phyloP scores from a whole-genome alignment of 257 asterid species.

The Ligustrum vulgare region DNA sequence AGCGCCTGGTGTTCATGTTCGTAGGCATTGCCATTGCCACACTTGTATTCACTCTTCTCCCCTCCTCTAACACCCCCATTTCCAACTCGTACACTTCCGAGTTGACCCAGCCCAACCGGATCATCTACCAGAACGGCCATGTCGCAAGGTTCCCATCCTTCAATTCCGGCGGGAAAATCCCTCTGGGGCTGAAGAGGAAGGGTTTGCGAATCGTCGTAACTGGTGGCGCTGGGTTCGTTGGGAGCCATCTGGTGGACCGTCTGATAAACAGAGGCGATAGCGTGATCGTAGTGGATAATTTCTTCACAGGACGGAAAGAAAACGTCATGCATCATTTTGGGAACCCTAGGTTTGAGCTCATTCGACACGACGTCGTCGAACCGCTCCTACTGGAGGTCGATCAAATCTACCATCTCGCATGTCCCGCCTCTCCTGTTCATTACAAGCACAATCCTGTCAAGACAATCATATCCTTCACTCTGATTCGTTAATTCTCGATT shows the following conservation, averaged over 20 bases:
- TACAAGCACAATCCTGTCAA: constrained; percentile 97
- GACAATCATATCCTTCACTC: constrained; percentile 81
- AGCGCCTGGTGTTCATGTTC: constrained; percentile 43
- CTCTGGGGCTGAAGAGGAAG: constrained; percentile 71
- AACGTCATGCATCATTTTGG: constrained; percentile 88
- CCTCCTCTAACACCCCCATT: constrained; percentile 23
- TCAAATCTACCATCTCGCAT: constrained; percentile 98
- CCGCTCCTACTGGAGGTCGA: constrained; percentile 87
- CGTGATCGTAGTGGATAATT: constrained; percentile 94
- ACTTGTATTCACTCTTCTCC: constrained; percentile 31
- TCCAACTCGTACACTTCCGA: constrained; percentile 34
- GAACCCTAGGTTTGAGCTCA: constrained; percentile 83
- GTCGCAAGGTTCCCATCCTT: constrained; percentile 39
- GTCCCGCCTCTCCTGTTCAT: constrained; percentile 99
- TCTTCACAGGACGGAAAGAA: constrained; percentile 92
- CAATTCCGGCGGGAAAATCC: constrained; percentile 81
- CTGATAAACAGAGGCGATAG: constrained; percentile 82
- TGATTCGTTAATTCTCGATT: not conserved
- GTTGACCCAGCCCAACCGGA: constrained; percentile 38
- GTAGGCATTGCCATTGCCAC: constrained; percentile 58
- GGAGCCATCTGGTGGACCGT: constrained; percentile 93
- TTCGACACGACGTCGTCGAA: constrained; percentile 98
- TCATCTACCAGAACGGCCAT: constrained; percentile 59
- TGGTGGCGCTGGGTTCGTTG: constrained; percentile 97
- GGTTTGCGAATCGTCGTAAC: constrained; percentile 83